A percentile compares a stretch with the other conserved stretches of the same genome.
Evolutionary conservation across 805 yeast genomes (phyloP).

Genomic region (Pichia scutulata): DNA sequence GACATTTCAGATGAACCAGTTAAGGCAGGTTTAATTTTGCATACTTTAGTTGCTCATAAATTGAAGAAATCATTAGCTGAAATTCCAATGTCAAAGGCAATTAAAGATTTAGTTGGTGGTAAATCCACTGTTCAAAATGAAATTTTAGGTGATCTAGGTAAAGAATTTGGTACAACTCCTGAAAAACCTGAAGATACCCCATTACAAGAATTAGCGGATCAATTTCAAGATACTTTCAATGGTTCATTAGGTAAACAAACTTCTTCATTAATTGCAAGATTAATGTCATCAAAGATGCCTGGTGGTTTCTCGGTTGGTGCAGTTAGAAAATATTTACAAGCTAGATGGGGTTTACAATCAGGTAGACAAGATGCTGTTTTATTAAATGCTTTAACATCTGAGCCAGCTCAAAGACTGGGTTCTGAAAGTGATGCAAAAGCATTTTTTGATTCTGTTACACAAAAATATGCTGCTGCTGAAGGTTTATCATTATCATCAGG

Average conservation of each 20-base stretch:
- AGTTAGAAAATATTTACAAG: slow-evolving; percentile 86
- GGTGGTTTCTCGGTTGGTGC: slow-evolving; percentile 94
- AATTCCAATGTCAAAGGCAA: slow-evolving; percentile 83
- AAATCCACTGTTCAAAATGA: slow-evolving; percentile 98
- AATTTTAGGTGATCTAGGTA: slow-evolving; percentile 96
- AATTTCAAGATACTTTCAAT: slow-evolving; percentile 81
- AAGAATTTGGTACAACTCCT: slow-evolving; percentile 96
- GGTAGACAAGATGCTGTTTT: slow-evolving; percentile 94
- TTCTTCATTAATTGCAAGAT: slow-evolving; percentile 77
- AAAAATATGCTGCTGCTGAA: slow-evolving; percentile 75
- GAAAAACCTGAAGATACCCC: slow-evolving; percentile 99
- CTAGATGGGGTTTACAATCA: slow-evolving; percentile 85
- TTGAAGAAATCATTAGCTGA: slow-evolving; percentile 85
- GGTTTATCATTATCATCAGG: slow-evolving; percentile 73
- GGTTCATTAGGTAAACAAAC: slow-evolving; percentile 95
- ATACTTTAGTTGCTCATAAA: slow-evolving; percentile 90
- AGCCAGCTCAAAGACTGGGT: slow-evolving; percentile 85
- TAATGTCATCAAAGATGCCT: slow-evolving; percentile 97
- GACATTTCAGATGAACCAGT: slow-evolving; percentile 86
- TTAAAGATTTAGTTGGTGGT: slow-evolving; percentile 96
- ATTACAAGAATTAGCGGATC: slow-evolving; percentile 88
- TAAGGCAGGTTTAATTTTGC: slow-evolving; percentile 73
- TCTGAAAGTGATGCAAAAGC: slow-evolving; percentile 86
- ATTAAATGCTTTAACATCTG: slow-evolving; percentile 74
- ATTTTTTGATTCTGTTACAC: slow-evolving; percentile 74